Evolutionary conservation across 768 basidiomycete species (phyloP).

Genomic region (Fistulinella prunicolor): DNA sequence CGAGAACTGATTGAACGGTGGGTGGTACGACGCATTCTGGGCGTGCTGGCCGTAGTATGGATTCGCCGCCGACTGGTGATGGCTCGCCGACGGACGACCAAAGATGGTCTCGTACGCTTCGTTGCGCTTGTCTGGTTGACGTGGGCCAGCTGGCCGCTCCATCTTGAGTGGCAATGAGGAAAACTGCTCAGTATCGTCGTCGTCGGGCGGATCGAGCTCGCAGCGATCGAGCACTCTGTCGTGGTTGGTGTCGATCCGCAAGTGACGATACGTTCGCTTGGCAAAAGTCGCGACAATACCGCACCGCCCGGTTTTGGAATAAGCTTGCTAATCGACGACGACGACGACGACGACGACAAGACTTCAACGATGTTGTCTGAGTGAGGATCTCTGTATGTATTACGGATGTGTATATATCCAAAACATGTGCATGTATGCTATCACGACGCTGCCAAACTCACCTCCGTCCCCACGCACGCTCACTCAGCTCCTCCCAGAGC

Average conservation of each 20-base stretch:
- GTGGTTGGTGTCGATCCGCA: conserved; percentile 2
- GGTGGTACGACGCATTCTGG: conserved; percentile 18
- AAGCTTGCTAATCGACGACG: too few species aligned
- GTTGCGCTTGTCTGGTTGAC: conserved; percentile 65
- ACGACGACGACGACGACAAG: too few species aligned
- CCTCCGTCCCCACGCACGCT: conserved; percentile 26
- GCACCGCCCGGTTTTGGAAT: conserved; percentile 25
- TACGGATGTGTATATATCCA: too few species aligned
- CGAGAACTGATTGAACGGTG: conserved; percentile 28
- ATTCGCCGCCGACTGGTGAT: conserved; percentile 49
- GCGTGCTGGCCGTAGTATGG: conserved; percentile 18
- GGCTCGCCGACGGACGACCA: conserved; percentile 63
- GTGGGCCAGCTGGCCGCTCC: conserved; percentile 60
- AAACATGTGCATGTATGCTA: conserved; percentile 15
- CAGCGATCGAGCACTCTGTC: conserved; percentile 6
- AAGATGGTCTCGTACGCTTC: conserved; percentile 88
- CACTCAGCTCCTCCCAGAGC: conserved; percentile 49
- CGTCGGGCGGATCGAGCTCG: conserved; percentile 2
- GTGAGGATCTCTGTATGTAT: too few species aligned
- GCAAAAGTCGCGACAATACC: conserved; percentile 12
- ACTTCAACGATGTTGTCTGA: too few species aligned
- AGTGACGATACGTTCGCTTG: conserved; percentile 7
- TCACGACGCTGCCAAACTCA: too few species aligned
- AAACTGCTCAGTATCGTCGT: too few species aligned
- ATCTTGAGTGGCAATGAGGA: conserved; percentile 26